Conservation (phyloP, 192 early-diverging fungal genomes). For the Diversispora epigaea region DNA sequence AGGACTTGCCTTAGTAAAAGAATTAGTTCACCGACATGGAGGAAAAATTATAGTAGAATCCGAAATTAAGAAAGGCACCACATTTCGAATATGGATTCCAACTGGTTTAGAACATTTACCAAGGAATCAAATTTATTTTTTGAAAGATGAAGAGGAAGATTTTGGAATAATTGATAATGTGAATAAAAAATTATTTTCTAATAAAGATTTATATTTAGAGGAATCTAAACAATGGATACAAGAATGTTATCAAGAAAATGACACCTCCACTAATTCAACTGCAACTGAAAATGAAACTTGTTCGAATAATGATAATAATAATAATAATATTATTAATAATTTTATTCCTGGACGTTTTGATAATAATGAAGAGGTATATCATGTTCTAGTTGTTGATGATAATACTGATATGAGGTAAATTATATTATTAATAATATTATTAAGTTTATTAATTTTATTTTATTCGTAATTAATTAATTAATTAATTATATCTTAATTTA, state of each 20-base stretch:
- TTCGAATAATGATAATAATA: too few relatives aligned
- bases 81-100: constrained; percentile 52
- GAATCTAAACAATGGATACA: constrained; percentile 39
- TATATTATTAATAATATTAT: not conserved
- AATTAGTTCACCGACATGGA: constrained; percentile 51
- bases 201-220: constrained; percentile 36
- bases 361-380: not conserved
- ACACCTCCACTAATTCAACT: too few relatives aligned
- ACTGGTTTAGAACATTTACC: constrained; percentile 51
- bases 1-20: constrained; percentile 47
- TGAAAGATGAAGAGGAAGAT: constrained; percentile 3
- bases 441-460: not conserved
- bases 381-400: constrained; percentile 45
- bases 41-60: constrained; percentile 46
- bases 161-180: not conserved
- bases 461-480: not conserved
- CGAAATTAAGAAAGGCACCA: constrained; percentile 46
- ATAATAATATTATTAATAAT: too few relatives aligned
- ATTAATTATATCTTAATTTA: not conserved
- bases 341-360: too few relatives aligned
- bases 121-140: constrained; percentile 38
- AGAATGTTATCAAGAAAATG: too few relatives aligned
- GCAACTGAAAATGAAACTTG: too few relatives aligned
- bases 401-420: constrained; percentile 45
- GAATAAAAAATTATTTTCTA: constrained; percentile 24